phyloP scores from a whole-genome alignment of 2,329 filamentous ascomycete genomes.

The Colletotrichum sp. region DNA sequence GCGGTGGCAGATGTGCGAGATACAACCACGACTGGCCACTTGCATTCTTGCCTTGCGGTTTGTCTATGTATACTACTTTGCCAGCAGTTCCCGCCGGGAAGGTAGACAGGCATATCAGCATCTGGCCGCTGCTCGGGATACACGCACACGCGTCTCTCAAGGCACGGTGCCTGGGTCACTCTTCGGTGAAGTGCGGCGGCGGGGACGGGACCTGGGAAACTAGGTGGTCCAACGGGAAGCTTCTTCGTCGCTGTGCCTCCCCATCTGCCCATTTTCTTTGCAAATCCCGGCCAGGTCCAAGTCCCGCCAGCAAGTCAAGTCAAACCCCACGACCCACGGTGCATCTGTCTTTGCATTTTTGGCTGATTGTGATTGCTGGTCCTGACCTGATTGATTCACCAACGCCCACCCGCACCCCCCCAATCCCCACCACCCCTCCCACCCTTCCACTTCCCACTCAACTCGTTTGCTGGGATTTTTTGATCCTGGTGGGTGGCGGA shows the following conservation, averaged over 20 bases:
- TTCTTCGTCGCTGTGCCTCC: not conserved
- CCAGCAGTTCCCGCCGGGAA: not conserved
- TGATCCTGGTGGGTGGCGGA: slow-evolving; percentile 20
- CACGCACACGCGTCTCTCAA: not conserved
- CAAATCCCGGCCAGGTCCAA: slow-evolving; percentile 6
- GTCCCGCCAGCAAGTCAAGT: slow-evolving; percentile 7
- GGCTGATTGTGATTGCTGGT: slow-evolving; percentile 8
- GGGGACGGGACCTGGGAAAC: not conserved
- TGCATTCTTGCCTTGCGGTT: not conserved
- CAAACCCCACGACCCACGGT: slow-evolving; percentile 14
- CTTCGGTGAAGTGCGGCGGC: not conserved
- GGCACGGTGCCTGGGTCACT: not conserved
- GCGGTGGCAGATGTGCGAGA: not conserved
- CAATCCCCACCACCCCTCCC: slow-evolving; percentile 14
- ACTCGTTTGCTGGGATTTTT: slow-evolving; percentile 21
- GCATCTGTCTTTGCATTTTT: slow-evolving; percentile 6
- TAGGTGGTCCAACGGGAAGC: not conserved
- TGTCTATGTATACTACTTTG: not conserved
- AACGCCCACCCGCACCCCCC: slow-evolving; percentile 11
- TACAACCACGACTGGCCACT: not conserved
- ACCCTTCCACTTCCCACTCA: slow-evolving; percentile 11
- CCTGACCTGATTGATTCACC: slow-evolving; percentile 15
- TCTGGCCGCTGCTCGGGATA: not conserved
- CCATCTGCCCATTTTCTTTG: not conserved
- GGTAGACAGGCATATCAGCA: not conserved